Conservation (phyloP, 2,329 filamentous ascomycete genomes). For the Phyllosticta ampelicida region DNA sequence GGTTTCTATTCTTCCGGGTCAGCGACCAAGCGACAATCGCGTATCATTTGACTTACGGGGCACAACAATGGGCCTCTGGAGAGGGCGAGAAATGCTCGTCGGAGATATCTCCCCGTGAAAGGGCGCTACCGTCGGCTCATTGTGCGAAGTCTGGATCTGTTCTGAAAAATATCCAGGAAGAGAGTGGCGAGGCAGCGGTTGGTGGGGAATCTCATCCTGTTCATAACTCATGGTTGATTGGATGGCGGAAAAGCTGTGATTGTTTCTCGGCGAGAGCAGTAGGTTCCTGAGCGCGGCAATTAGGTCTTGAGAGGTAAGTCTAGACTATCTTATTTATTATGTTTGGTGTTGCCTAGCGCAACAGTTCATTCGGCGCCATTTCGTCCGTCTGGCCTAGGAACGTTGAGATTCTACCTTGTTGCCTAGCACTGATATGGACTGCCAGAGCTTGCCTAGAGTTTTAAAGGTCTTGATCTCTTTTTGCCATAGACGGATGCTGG, state of each 20-base stretch:
- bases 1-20: neutral
- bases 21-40: neutral
- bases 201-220: neutral
- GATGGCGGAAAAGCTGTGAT: too few relatives aligned
- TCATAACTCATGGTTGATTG: neutral
- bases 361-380: neutral
- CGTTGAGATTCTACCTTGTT: neutral
- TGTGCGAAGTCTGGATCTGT: neutral
- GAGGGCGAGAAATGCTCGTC: neutral
- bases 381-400: neutral
- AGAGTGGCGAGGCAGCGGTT: neutral
- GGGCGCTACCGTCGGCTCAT: neutral
- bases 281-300: neutral
- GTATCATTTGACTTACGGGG: neutral
- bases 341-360: neutral
- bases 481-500: neutral
- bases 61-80: constrained; percentile 5
- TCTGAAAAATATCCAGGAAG: neutral
- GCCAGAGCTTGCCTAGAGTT: neutral
- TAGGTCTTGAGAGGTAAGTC: neutral
- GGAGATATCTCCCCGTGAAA: neutral
- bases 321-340: neutral
- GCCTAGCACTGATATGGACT: neutral
- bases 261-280: too few relatives aligned
- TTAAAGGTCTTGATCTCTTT: neutral